These are phyloP conservation scores for Cylindricascospora bacillispora DNA, from an alignment of 1,139 yeast genomes.

Conservation along the genomic window DNA sequence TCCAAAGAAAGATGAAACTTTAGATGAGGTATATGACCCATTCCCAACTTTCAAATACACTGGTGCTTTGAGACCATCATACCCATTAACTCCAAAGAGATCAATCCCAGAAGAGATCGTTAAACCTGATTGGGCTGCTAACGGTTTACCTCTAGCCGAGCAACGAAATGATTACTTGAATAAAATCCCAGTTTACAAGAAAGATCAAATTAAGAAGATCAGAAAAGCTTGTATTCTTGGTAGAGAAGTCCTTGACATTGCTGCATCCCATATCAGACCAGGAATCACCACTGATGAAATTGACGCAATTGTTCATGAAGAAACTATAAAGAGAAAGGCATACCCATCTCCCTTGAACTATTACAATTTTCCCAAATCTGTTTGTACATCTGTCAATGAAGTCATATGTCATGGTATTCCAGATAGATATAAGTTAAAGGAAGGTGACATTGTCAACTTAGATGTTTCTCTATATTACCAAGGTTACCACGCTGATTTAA, in stretches of 20 bases:
- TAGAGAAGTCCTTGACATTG: conserved; percentile 76
- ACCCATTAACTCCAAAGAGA: conserved; percentile 69
- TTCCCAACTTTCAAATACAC: conserved; percentile 67
- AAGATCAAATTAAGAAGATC: conserved; percentile 60
- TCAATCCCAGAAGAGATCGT: conserved; percentile 58
- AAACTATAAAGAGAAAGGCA: conserved; percentile 76
- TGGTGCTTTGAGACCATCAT: conserved; percentile 64
- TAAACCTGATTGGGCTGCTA: conserved; percentile 72
- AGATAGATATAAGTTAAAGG: conserved; percentile 70
- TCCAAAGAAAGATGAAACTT: conserved; percentile 30
- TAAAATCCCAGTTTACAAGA: conserved; percentile 47
- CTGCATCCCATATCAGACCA: conserved; percentile 71
- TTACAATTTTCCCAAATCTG: conserved; percentile 84
- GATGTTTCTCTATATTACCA: conserved; percentile 78
- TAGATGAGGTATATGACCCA: conserved; percentile 55
- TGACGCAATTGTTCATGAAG: conserved; percentile 76
- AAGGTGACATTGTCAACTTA: conserved; percentile 88
- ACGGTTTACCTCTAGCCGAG: conserved; percentile 74
- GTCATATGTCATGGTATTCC: conserved; percentile 97
- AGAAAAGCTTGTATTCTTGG: conserved; percentile 64
- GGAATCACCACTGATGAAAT: conserved; percentile 92
- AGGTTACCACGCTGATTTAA: conserved; percentile 89
- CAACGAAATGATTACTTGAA: conserved; percentile 58
- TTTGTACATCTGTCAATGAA: conserved; percentile 91
- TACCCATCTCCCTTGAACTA: conserved; percentile 96